Conservation (phyloP, 768 basidiomycete genomes). For the Leccinum disarticulatum region DNA sequence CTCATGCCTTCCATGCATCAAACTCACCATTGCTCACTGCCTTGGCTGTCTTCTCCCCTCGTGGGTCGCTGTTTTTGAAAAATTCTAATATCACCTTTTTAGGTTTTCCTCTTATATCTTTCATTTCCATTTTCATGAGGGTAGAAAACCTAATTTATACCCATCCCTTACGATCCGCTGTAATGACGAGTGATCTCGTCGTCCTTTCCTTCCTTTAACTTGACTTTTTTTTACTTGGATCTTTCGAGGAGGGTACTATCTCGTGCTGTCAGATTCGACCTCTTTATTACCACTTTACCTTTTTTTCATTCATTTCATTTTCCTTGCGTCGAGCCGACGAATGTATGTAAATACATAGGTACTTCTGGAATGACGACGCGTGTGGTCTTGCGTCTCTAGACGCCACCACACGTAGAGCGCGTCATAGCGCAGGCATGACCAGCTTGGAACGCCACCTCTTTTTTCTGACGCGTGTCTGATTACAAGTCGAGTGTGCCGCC, state of each 20-base stretch:
- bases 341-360: constrained; percentile 14
- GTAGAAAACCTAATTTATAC: constrained; percentile 27
- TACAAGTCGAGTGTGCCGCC: not conserved
- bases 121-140: constrained; percentile 11
- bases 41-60: constrained; percentile 21
- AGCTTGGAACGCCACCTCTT: not conserved
- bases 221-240: not conserved
- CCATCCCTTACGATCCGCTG: constrained; percentile 21
- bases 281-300: not conserved
- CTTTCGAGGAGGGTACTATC: constrained; percentile 7
- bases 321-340: constrained; percentile 5
- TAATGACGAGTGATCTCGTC: constrained; percentile 17
- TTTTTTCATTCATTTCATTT: not conserved
- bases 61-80: constrained; percentile 2
- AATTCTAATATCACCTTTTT: not conserved
- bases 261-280: not conserved
- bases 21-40: constrained; percentile 20
- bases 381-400: not conserved
- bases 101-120: constrained; percentile 8
- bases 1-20: constrained; percentile 31
- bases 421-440: not conserved
- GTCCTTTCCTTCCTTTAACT: constrained; percentile 2
- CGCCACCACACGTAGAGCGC: not conserved
- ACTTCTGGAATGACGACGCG: constrained; percentile 10
- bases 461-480: not conserved